Conservation (phyloP, 768 basidiomycete genomes). For the Arthromyces matolae region DNA sequence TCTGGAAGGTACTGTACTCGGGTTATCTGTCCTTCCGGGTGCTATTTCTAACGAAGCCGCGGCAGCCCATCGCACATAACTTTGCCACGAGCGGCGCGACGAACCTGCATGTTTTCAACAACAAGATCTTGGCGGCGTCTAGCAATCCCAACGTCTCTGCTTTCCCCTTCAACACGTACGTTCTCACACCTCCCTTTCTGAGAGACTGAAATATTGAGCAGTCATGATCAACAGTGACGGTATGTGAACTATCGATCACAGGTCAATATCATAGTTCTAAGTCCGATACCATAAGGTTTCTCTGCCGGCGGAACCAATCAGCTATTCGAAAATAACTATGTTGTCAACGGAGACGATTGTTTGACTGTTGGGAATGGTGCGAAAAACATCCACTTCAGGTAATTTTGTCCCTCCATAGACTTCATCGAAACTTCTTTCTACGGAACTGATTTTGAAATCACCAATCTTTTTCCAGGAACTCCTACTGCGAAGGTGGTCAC, state of each 20-base stretch:
- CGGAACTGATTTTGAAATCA: no score
- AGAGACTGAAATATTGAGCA: no score
- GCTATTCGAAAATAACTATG: slow-evolving; percentile 54
- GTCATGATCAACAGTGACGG: slow-evolving; percentile 30
- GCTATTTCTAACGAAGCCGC: not conserved
- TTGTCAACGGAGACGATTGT: slow-evolving; percentile 63
- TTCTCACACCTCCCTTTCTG: no score
- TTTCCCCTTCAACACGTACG: slow-evolving; percentile 62
- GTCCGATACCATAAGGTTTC: slow-evolving; percentile 35
- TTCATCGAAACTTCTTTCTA: no score
- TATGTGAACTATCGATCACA: slow-evolving; percentile 10
- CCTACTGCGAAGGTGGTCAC: slow-evolving; percentile 55
- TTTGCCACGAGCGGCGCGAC: slow-evolving; percentile 48
- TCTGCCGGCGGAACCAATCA: slow-evolving; percentile 54
- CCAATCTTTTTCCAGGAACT: slow-evolving; percentile 39
- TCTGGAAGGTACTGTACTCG: slow-evolving; percentile 40
- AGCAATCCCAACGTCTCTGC: slow-evolving; percentile 37
- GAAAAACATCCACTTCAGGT: slow-evolving; percentile 51
- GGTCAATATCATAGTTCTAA: not conserved
- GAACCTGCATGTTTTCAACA: slow-evolving; percentile 51
- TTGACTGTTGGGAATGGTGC: slow-evolving; percentile 55
- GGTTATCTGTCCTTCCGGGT: not conserved
- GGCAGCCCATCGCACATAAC: slow-evolving; percentile 56
- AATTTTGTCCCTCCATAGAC: not conserved
- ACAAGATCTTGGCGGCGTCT: slow-evolving; percentile 51